phyloP scores from a whole-genome alignment of 108 stramenopile genomes.

The Skeletonema potamos region DNA sequence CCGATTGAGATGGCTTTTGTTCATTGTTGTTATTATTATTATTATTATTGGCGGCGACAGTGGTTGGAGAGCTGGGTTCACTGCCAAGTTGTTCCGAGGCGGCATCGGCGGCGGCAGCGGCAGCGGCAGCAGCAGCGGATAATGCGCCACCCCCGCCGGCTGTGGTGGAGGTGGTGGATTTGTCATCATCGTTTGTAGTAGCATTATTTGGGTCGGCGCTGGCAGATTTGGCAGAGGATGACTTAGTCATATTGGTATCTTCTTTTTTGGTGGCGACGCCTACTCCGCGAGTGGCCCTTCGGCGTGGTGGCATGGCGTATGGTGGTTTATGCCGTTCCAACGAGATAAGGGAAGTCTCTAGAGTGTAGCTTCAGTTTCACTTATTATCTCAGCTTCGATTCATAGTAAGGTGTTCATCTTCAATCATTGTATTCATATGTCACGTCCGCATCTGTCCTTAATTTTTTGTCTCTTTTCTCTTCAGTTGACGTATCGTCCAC shows the following conservation, averaged over 20 bases:
- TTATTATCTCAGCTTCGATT: no score
- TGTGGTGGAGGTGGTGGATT: neutral
- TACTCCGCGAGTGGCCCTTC: neutral
- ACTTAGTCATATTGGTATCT: neutral
- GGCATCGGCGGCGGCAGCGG: neutral
- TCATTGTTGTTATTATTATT: no score
- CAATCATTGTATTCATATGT: no score
- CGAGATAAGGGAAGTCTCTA: no score
- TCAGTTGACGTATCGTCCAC: no score
- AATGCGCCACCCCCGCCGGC: no score
- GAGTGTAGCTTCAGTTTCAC: no score
- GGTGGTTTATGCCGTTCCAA: neutral
- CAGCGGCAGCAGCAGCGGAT: conserved; percentile 19
- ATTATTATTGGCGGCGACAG: neutral
- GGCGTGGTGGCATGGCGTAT: neutral
- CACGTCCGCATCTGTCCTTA: no score
- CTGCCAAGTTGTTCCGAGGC: conserved; percentile 19
- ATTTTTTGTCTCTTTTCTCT: no score
- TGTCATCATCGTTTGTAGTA: conserved; percentile 8
- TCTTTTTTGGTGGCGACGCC: neutral
- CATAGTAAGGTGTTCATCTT: no score
- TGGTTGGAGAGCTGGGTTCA: conserved; percentile 28
- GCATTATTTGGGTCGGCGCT: neutral
- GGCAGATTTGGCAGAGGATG: neutral
- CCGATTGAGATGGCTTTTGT: conserved; percentile 8